Conservation (phyloP, 2,329 filamentous ascomycete genomes). For the Phaeosphaeriaceae sp. region DNA sequence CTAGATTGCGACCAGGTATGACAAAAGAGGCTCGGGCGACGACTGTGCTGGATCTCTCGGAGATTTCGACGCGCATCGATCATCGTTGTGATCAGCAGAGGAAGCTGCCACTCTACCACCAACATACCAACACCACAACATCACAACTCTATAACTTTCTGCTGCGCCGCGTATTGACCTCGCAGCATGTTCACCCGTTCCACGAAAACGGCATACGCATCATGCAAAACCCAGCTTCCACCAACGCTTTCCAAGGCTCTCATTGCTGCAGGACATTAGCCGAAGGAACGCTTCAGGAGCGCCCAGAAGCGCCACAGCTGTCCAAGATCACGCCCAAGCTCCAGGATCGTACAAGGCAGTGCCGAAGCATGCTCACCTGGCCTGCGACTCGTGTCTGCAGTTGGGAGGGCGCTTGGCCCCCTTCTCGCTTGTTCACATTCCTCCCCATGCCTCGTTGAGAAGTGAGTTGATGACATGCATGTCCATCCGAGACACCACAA, state of each 20-base stretch:
- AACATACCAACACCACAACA: not conserved
- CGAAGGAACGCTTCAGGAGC: not conserved
- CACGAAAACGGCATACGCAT: not conserved
- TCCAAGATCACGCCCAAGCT: not conserved
- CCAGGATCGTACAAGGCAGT: not conserved
- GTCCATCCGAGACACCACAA: not conserved
- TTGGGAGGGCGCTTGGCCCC: constrained; percentile 6
- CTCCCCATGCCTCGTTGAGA: not conserved
- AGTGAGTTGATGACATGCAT: constrained; percentile 4
- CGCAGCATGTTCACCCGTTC: not conserved
- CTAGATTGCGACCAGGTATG: not conserved
- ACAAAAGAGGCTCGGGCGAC: not conserved
- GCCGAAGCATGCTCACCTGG: not conserved
- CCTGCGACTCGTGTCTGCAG: constrained; percentile 1
- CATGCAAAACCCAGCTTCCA: not conserved
- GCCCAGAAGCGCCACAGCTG: constrained; percentile 5
- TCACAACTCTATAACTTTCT: not conserved
- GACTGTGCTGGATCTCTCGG: not conserved
- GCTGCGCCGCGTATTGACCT: not conserved
- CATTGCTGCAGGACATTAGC: not conserved
- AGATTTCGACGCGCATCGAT: not conserved
- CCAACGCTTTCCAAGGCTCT: not conserved
- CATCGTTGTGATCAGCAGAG: not conserved
- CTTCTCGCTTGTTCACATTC: not conserved
- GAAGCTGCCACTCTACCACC: not conserved